Evolutionary conservation across 139 green algal species (phyloP).

Genomic region (Mychonastes homosphaera): DNA sequence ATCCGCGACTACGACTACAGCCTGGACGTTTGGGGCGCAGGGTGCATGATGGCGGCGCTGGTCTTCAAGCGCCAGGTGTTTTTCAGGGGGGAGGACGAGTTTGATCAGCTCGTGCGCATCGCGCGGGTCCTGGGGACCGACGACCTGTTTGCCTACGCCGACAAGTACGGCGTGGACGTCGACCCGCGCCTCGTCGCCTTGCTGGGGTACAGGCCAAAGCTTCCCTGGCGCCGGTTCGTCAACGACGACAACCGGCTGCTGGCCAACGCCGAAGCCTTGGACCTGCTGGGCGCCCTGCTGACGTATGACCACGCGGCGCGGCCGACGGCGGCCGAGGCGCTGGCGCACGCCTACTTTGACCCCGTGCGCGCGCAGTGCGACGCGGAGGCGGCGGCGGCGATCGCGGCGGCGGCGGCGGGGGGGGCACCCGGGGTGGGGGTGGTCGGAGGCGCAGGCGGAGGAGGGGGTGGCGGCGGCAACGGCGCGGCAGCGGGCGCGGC

Average conservation of each 20-base stretch:
- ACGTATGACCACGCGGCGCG: slow-evolving; percentile 82
- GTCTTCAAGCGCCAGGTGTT: slow-evolving; percentile 89
- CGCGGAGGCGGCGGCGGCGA: background rate
- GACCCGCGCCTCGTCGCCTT: slow-evolving; percentile 85
- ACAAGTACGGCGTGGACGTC: slow-evolving; percentile 92
- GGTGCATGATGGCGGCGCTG: slow-evolving; percentile 76
- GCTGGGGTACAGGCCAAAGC: slow-evolving; percentile 37
- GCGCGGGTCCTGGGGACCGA: slow-evolving; percentile 84
- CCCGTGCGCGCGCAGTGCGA: slow-evolving; percentile 42
- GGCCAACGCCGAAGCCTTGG: slow-evolving; percentile 68
- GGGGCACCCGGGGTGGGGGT: too few relatives aligned
- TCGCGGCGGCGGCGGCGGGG: background rate
- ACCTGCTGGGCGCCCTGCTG: slow-evolving; percentile 85
- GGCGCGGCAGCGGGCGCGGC: too few relatives aligned
- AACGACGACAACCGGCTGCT: slow-evolving; percentile 89
- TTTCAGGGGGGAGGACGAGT: slow-evolving; percentile 90
- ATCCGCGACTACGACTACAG: slow-evolving; percentile 80
- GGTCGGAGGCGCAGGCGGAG: too few relatives aligned
- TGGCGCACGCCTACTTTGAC: slow-evolving; percentile 90
- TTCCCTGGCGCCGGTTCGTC: slow-evolving; percentile 86
- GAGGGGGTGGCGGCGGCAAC: too few relatives aligned
- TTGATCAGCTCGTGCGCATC: slow-evolving; percentile 98
- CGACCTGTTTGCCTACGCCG: slow-evolving; percentile 48
- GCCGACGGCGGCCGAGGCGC: slow-evolving; percentile 84
- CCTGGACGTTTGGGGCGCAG: slow-evolving; percentile 94